These are phyloP conservation scores for Apiospora rasikravindrae DNA, from an alignment of 2,329 filamentous ascomycete species.

Conservation along the genomic window DNA sequence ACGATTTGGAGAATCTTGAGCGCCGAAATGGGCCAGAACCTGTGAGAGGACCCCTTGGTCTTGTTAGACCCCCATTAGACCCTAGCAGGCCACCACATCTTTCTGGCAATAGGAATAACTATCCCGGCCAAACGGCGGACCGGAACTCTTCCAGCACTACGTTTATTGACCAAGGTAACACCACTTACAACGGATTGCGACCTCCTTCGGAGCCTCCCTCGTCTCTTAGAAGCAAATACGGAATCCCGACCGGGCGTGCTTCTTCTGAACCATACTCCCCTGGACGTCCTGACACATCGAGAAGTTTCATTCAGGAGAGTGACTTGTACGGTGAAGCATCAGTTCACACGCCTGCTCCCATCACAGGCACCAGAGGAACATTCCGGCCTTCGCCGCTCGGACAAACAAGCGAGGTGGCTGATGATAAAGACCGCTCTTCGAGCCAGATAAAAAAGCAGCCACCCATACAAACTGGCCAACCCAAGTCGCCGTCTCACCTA, in stretches of 20 bases:
- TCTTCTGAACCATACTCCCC: slow-evolving; percentile 28
- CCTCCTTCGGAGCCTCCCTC: slow-evolving; percentile 29
- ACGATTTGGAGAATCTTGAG: not conserved
- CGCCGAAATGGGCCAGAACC: not conserved
- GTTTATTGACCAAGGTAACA: not conserved
- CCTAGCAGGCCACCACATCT: slow-evolving; percentile 7
- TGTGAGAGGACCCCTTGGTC: not conserved
- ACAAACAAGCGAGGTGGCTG: not conserved
- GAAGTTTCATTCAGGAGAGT: slow-evolving; percentile 44
- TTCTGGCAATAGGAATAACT: not conserved
- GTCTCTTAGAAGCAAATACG: slow-evolving; percentile 32
- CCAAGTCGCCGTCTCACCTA: not conserved
- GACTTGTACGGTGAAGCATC: slow-evolving; percentile 40
- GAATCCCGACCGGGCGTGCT: slow-evolving; percentile 32
- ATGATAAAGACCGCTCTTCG: not conserved
- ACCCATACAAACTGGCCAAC: not conserved
- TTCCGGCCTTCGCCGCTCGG: not conserved
- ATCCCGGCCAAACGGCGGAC: not conserved
- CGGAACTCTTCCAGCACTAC: not conserved
- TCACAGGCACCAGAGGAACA: not conserved
- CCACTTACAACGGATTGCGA: slow-evolving; percentile 23
- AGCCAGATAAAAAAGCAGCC: not conserved
- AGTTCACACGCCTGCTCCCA: slow-evolving; percentile 34
- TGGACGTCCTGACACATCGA: slow-evolving; percentile 32
- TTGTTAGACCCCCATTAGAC: slow-evolving; percentile 8